These are phyloP conservation scores for Glycine soja DNA, from an alignment of 306 rosid genomes.

Conservation along the genomic window DNA sequence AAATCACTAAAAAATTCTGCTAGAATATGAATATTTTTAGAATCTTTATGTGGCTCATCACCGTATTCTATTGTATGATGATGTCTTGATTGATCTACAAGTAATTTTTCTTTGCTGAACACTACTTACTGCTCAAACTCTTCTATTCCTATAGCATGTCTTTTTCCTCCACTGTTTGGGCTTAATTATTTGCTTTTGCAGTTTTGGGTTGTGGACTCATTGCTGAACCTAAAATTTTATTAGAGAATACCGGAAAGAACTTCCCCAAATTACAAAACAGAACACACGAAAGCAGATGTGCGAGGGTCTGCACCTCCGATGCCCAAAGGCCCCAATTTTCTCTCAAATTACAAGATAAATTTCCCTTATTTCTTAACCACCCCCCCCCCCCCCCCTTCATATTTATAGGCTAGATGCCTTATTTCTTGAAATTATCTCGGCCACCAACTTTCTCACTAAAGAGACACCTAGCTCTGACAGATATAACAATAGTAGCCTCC, in stretches of 20 bases:
- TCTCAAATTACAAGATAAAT: background rate
- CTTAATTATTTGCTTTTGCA: background rate
- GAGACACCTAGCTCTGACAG: background rate
- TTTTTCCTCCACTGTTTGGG: background rate
- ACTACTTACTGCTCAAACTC: background rate
- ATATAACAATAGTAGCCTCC: background rate
- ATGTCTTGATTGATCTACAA: background rate
- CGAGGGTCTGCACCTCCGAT: background rate
- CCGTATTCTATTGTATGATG: background rate
- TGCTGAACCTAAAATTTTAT: background rate
- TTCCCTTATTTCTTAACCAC: background rate
- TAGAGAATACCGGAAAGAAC: background rate
- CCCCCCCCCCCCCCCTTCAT: background rate
- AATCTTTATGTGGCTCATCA: background rate
- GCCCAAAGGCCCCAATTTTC: background rate
- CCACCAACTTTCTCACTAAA: background rate
- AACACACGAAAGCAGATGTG: background rate
- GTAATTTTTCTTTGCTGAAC: background rate
- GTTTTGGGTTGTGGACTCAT: background rate
- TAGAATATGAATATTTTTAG: background rate
- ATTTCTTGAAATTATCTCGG: background rate
- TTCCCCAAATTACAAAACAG: background rate
- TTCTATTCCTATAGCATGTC: background rate
- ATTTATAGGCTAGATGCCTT: background rate
- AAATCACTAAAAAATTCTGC: background rate